Conservation (phyloP, 2,329 filamentous ascomycete species). For the Pseudogymnoascus pannorum region DNA sequence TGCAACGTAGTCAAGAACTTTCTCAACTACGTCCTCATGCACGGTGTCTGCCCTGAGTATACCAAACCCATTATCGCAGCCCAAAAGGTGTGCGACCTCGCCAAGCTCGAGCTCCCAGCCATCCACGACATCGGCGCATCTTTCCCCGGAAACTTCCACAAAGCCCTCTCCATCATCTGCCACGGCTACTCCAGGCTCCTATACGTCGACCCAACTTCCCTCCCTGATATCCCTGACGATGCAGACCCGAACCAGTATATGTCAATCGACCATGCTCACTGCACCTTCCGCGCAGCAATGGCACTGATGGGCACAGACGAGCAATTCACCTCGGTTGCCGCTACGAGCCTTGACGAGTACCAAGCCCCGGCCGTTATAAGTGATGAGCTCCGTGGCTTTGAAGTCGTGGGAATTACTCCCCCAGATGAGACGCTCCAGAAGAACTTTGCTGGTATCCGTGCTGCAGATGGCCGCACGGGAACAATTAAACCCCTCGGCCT, state of each 20-base stretch:
- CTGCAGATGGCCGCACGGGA: conserved; percentile 28
- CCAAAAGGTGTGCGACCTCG: conserved; percentile 56
- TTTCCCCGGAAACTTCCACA: conserved; percentile 75
- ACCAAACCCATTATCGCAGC: conserved; percentile 58
- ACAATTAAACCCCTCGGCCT: conserved; percentile 38
- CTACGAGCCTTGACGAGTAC: conserved; percentile 12
- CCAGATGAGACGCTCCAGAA: conserved; percentile 36
- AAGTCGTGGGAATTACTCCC: conserved; percentile 47
- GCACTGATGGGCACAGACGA: conserved; percentile 11
- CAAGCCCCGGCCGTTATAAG: conserved; percentile 11
- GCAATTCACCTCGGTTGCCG: conserved; percentile 10
- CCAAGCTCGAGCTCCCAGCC: conserved; percentile 58
- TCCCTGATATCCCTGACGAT: conserved; percentile 17
- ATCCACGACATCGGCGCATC: conserved; percentile 42
- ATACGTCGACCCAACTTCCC: conserved; percentile 10
- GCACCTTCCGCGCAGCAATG: conserved; percentile 19
- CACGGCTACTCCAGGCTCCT: conserved; percentile 36
- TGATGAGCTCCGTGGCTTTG: conserved; percentile 47
- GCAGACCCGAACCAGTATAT: conserved; percentile 12
- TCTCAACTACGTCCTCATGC: conserved; percentile 76
- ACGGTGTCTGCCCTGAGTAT: conserved; percentile 82
- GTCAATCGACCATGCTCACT: conserved; percentile 17
- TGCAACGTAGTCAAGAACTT: conserved; percentile 74
- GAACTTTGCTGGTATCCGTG: conserved; percentile 38
- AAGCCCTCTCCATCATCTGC: conserved; percentile 63